These are phyloP conservation scores for Verticillium nonalfalfae DNA, from an alignment of 2,329 filamentous ascomycete species.

Conservation along the genomic window DNA sequence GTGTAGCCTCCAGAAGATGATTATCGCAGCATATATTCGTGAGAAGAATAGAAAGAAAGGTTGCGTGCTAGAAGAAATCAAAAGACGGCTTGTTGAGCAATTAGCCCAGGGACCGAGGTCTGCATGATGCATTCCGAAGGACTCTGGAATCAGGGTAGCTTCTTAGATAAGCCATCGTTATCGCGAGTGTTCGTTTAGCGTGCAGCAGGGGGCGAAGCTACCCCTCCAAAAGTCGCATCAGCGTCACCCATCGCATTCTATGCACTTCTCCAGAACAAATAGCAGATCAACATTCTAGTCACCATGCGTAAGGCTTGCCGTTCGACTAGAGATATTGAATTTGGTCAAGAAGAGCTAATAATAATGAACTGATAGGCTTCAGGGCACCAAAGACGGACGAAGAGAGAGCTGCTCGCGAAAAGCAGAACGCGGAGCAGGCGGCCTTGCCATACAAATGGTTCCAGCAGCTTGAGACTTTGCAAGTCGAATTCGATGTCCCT, in stretches of 20 bases:
- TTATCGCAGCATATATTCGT: no score
- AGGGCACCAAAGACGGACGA: slow-evolving; percentile 49
- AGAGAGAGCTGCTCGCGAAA: slow-evolving; percentile 53
- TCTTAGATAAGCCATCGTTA: not conserved
- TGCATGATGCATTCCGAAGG: no score
- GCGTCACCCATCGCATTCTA: not conserved
- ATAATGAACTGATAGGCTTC: slow-evolving; percentile 1
- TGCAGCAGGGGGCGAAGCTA: not conserved
- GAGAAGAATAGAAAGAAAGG: not conserved
- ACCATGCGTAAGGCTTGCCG: not conserved
- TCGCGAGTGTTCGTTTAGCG: not conserved
- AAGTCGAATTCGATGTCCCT: slow-evolving; percentile 71
- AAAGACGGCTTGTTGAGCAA: no score
- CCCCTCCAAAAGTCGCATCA: slow-evolving; percentile 1
- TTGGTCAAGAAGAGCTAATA: not conserved
- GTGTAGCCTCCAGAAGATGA: no score
- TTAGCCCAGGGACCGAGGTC: no score
- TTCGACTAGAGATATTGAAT: not conserved
- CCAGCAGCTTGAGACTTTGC: slow-evolving; percentile 77
- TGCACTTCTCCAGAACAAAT: not conserved
- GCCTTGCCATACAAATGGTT: slow-evolving; percentile 95
- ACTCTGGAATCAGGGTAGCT: not conserved
- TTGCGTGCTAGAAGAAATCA: no score
- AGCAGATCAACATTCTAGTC: not conserved
- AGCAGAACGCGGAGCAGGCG: slow-evolving; percentile 82